phyloP scores from a whole-genome alignment of 495 filamentous ascomycete genomes.

The Amniculicola lignicola region DNA sequence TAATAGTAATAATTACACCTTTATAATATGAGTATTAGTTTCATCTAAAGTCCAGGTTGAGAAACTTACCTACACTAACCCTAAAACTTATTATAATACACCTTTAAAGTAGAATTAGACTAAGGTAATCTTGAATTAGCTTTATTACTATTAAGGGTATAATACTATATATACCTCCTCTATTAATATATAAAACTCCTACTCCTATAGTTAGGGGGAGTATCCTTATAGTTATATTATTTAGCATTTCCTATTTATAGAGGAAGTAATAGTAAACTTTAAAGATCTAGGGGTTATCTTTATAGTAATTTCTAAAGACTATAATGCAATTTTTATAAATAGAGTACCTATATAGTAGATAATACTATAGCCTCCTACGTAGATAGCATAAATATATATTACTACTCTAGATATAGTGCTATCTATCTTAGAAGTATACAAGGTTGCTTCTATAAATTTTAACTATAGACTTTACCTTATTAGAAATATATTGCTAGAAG shows the following conservation, averaged over 20 bases:
- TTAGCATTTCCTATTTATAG: constrained; percentile 18
- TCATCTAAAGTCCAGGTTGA: neutral
- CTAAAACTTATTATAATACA: constrained; percentile 31
- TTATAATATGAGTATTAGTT: neutral
- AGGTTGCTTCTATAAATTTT: constrained; percentile 2
- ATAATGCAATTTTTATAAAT: constrained; percentile 12
- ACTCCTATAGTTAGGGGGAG: constrained; percentile 33
- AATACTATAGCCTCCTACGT: constrained; percentile 3
- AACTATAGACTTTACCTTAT: constrained; percentile 3
- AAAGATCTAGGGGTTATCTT: constrained; percentile 28
- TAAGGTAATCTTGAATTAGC: constrained; percentile 21
- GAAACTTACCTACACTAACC: constrained; percentile 32
- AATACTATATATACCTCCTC: constrained; percentile 32
- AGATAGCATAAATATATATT: constrained; percentile 4
- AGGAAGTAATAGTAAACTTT: constrained; percentile 26
- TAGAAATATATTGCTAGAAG: constrained; percentile 6
- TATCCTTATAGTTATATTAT: constrained; percentile 22
- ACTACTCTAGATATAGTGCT: constrained; percentile 7
- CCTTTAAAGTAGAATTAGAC: constrained; percentile 24
- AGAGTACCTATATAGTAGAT: constrained; percentile 2
- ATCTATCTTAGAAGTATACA: constrained; percentile 4
- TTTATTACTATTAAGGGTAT: constrained; percentile 25
- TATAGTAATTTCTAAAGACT: constrained; percentile 7
- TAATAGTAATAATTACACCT: constrained; percentile 19
- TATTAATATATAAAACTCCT: constrained; percentile 34